Evolutionary conservation across 2,329 filamentous ascomycete genomes (phyloP).

Genomic region (Polychaeton citri): DNA sequence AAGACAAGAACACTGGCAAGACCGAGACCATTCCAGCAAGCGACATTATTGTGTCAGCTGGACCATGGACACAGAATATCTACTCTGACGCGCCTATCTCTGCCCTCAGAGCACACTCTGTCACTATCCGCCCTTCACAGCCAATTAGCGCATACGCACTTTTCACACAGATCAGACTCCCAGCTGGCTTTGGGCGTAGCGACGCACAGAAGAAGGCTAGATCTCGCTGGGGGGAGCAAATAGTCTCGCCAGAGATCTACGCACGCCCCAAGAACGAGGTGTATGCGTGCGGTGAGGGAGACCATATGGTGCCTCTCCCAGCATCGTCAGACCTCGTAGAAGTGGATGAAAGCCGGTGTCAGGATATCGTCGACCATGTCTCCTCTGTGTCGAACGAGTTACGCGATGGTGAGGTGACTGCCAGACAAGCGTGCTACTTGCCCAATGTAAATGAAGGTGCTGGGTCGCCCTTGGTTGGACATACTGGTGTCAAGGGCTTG

Average conservation of each 20-base stretch:
- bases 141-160: constrained; percentile 61
- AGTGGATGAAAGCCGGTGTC: constrained; percentile 62
- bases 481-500: constrained; percentile 58
- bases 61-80: constrained; percentile 46
- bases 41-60: constrained; percentile 46
- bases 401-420: constrained; percentile 43
- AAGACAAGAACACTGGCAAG: constrained; percentile 36
- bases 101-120: constrained; percentile 48
- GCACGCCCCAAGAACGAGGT: constrained; percentile 77
- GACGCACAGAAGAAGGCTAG: constrained; percentile 11
- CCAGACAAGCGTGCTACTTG: constrained; percentile 83
- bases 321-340: constrained; percentile 61
- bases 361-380: constrained; percentile 75
- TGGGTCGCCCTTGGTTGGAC: constrained; percentile 66
- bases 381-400: constrained; percentile 40
- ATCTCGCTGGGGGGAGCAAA: constrained; percentile 43
- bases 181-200: constrained; percentile 45
- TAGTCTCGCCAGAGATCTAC: constrained; percentile 84
- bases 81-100: constrained; percentile 44
- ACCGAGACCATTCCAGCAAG: constrained; percentile 39
- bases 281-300: constrained; percentile 88
- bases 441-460: constrained; percentile 50
- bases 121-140: constrained; percentile 44
- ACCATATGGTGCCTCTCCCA: constrained; percentile 61
- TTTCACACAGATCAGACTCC: constrained; percentile 76